A percentile compares a stretch with the other conserved stretches of the same genome.
Conservation (phyloP, 2,329 filamentous ascomycete species). For the Talaromyces sp. region DNA sequence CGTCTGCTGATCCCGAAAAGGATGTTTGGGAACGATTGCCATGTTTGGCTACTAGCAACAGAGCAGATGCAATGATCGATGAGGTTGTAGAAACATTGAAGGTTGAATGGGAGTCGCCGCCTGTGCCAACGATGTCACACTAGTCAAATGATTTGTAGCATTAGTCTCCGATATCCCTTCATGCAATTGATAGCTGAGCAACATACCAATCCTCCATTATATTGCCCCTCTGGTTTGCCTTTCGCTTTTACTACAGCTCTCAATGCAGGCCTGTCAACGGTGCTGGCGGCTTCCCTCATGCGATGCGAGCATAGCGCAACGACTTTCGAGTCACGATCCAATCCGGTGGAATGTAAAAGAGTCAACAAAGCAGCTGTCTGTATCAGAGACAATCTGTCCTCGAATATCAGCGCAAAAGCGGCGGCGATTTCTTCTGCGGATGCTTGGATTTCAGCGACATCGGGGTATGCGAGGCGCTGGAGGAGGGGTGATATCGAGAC, state of each 20-base stretch:
- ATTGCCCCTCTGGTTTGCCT: slow-evolving; percentile 63
- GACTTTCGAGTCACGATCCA: slow-evolving; percentile 79
- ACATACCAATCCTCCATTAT: slow-evolving; percentile 76
- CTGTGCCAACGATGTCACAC: slow-evolving; percentile 95
- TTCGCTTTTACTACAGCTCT: slow-evolving; percentile 55
- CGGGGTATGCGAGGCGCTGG: slow-evolving; percentile 42
- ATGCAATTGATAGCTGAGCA: not conserved
- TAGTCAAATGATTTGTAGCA: slow-evolving; percentile 25
- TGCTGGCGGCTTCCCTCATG: slow-evolving; percentile 75
- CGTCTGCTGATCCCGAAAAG: slow-evolving; percentile 89
- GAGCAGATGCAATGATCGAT: slow-evolving; percentile 81
- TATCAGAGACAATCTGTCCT: slow-evolving; percentile 78
- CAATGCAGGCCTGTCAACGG: slow-evolving; percentile 62
- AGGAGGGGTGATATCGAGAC: slow-evolving; percentile 47
- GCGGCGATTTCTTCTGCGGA: slow-evolving; percentile 77
- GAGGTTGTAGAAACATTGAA: slow-evolving; percentile 98
- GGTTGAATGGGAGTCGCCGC: slow-evolving; percentile 92
- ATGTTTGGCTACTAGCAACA: slow-evolving; percentile 86
- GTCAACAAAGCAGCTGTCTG: slow-evolving; percentile 85
- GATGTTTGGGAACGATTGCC: slow-evolving; percentile 94
- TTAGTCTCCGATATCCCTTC: slow-evolving; percentile 1
- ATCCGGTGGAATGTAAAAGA: slow-evolving; percentile 82
- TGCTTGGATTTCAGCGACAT: slow-evolving; percentile 47
- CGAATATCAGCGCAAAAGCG: slow-evolving; percentile 89
- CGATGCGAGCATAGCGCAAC: slow-evolving; percentile 75